phyloP scores from a whole-genome alignment of 2,329 filamentous ascomycete species.

The Penicillium polonicum region DNA sequence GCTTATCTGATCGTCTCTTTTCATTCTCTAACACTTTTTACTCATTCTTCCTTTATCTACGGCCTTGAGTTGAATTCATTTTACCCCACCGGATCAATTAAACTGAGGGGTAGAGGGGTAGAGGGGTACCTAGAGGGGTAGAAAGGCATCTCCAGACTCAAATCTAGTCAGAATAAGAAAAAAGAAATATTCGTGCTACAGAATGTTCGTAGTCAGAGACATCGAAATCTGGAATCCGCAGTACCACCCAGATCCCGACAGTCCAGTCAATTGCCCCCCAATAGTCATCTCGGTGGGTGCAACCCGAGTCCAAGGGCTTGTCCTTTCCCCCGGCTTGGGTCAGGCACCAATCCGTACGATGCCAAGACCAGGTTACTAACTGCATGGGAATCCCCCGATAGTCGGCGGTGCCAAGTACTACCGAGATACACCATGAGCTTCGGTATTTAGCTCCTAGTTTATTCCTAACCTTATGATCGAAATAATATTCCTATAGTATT shows the following conservation, averaged over 20 bases:
- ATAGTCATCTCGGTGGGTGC: constrained; percentile 3
- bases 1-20: constrained; percentile 14
- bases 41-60: constrained; percentile 9
- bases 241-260: background rate
- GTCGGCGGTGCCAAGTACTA: background rate
- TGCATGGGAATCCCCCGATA: constrained; percentile 8
- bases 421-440: background rate
- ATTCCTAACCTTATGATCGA: background rate
- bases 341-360: constrained; percentile 4
- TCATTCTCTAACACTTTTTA: constrained; percentile 8
- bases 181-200: background rate
- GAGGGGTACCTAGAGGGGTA: background rate
- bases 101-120: constrained; percentile 5
- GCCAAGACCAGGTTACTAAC: constrained; percentile 7
- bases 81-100: background rate
- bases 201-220: background rate
- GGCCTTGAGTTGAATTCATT: too few relatives aligned
- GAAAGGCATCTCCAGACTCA: background rate
- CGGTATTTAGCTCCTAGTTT: background rate
- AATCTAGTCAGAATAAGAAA: background rate
- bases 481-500: background rate
- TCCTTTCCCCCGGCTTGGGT: constrained; percentile 1
- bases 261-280: background rate
- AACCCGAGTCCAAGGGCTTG: background rate
- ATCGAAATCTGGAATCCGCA: background rate